Base-by-base conservation (phyloP, 192 early-diverging fungal species). In the Chytriomyces hyalinus region DNA sequence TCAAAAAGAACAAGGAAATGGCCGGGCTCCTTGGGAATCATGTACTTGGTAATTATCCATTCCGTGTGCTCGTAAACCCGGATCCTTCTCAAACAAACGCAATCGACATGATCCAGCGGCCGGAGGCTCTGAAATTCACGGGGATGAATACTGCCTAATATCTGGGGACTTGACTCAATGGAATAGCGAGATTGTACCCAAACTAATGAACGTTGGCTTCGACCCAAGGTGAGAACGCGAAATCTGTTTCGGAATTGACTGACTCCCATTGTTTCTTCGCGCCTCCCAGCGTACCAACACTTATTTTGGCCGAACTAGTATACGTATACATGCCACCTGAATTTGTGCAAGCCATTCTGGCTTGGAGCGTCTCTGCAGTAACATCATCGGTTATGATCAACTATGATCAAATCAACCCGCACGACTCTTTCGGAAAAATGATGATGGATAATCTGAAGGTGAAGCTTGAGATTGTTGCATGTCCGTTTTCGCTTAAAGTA, bases 291-390 rank as follows among this genome's bases (percentile, higher is more conserved):
- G 43, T 86, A 9, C 94, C 96, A 4, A 99, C 96, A 0, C 80
- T 99, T 51, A 94, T 97, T 67, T 76, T 99, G 6, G 94, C 96
- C 68, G 97, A 99, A 81, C 97, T 96, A 61, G 94, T 97, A 20
- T 83, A 98, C 48, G 92, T 99, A 6, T 99, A 99, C 82, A 79
- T 98, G 36, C 86, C 90, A 47, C 88, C 94, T 1, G 17, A 67
- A 8, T 82, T 87, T 63, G 90, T 93, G 0, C 86, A 92, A 53
- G 53, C 53, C 4, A 92, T 99, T 49, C 65, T 99, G 5, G 8
- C 5, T 7, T 57, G 66, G 57, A 67, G 77, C 26, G 49, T 76
- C 22, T 15, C 22, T 43, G 24, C 10, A 3, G 61, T 78, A 45
- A 81, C 76, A 6, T 11, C 65, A 2, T 45, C 77, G 7, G 47